phyloP scores from a whole-genome alignment of 805 yeast genomes.

The Schwanniomyces polymorphus region DNA sequence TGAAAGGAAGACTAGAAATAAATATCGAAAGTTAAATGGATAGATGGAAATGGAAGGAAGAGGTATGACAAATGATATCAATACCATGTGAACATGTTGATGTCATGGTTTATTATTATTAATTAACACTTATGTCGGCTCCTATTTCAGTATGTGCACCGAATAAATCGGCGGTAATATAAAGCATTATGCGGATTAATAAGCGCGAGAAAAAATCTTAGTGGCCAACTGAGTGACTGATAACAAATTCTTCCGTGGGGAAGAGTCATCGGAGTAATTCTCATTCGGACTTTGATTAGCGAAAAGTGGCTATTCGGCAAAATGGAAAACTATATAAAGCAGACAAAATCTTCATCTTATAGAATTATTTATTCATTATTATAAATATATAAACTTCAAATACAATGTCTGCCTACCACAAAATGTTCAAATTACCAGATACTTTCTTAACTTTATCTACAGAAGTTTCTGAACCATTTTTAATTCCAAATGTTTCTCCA shows the following conservation, averaged over 20 bases:
- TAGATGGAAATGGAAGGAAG: too few species aligned
- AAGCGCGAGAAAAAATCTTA: background rate
- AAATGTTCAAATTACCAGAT: conserved; percentile 3
- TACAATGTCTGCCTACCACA: background rate
- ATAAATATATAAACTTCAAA: background rate
- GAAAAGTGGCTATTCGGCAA: background rate
- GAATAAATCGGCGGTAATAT: background rate
- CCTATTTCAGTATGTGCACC: too few species aligned
- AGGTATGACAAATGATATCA: too few species aligned
- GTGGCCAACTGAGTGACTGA: background rate
- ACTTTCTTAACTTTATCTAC: conserved; percentile 54
- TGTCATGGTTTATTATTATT: too few species aligned
- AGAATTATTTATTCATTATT: background rate
- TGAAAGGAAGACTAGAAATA: too few species aligned
- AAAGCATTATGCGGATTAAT: background rate
- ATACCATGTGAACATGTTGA: too few species aligned
- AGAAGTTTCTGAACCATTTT: conserved; percentile 60
- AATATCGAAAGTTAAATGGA: too few species aligned
- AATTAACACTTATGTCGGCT: too few species aligned
- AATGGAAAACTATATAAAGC: conserved; percentile 1
- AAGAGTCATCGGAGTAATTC: conserved; percentile 3
- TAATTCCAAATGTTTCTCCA: conserved; percentile 65
- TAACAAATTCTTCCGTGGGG: conserved; percentile 1
- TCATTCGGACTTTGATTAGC: conserved; percentile 2
- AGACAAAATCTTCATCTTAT: background rate